A percentile compares a stretch with the other conserved stretches of the same genome.
These are phyloP conservation scores for Vanderwaltozyma tropicalis DNA, from an alignment of 805 yeast genomes.

Conservation along the genomic window DNA sequence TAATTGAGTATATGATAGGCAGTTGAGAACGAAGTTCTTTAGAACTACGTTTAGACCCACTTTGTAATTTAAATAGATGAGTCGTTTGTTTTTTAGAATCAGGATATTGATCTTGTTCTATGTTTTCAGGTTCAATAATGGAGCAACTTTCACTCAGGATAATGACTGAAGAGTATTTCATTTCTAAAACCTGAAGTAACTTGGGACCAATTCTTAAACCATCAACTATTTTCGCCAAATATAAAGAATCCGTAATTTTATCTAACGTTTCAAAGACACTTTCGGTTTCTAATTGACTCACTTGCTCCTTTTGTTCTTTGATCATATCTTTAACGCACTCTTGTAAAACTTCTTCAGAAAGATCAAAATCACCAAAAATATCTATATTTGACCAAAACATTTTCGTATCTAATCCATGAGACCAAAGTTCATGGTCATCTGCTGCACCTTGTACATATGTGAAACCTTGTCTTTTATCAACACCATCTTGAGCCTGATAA, in stretches of 20 bases:
- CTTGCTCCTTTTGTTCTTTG: background rate
- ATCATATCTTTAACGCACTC: slow-evolving; percentile 5
- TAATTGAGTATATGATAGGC: slow-evolving; percentile 31
- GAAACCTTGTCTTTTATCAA: slow-evolving; percentile 36
- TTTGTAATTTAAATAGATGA: slow-evolving; percentile 16
- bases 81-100: background rate
- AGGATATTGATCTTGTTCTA: background rate
- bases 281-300: slow-evolving; percentile 2
- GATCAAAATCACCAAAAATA: slow-evolving; percentile 17
- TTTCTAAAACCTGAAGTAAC: slow-evolving; percentile 4
- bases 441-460: slow-evolving; percentile 87
- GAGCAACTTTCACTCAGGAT: slow-evolving; percentile 12
- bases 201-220: slow-evolving; percentile 5
- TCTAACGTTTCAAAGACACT: slow-evolving; percentile 11
- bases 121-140: background rate
- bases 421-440: slow-evolving; percentile 89
- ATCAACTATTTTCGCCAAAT: slow-evolving; percentile 14
- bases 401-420: slow-evolving; percentile 41
- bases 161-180: slow-evolving; percentile 9
- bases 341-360: slow-evolving; percentile 26
- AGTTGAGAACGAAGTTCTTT: slow-evolving; percentile 43
- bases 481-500: slow-evolving; percentile 49
- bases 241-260: slow-evolving; percentile 12
- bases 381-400: slow-evolving; percentile 45
- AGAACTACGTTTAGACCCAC: slow-evolving; percentile 54